Evolutionary conservation across 2,329 filamentous ascomycete species (phyloP).

Genomic region (Sarocladium oryzae): DNA sequence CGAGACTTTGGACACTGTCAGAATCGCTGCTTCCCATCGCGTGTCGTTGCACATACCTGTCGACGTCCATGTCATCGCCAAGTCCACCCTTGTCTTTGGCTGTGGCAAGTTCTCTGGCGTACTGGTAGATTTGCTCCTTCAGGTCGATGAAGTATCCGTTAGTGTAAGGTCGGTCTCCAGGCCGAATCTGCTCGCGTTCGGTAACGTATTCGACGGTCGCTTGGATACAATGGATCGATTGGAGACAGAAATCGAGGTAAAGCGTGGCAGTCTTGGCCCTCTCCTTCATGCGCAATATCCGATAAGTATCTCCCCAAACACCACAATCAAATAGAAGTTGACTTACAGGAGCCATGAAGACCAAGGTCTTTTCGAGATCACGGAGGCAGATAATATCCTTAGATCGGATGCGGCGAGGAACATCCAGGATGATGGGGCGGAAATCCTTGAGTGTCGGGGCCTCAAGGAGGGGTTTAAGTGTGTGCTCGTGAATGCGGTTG

Average conservation of each 20-base stretch:
- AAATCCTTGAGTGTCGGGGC: slow-evolving; percentile 72
- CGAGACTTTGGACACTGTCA: slow-evolving; percentile 32
- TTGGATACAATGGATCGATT: slow-evolving; percentile 84
- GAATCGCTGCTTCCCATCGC: slow-evolving; percentile 20
- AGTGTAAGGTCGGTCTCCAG: slow-evolving; percentile 84
- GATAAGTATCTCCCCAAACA: slow-evolving; percentile 60
- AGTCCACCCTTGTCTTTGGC: slow-evolving; percentile 61
- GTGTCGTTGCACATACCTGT: slow-evolving; percentile 42
- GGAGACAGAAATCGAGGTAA: slow-evolving; percentile 85
- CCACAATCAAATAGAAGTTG: slow-evolving; percentile 46
- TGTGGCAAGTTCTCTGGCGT: slow-evolving; percentile 76
- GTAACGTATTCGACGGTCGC: slow-evolving; percentile 79
- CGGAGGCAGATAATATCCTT: slow-evolving; percentile 86
- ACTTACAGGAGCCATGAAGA: slow-evolving; percentile 94
- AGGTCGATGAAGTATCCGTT: slow-evolving; percentile 96
- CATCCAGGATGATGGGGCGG: slow-evolving; percentile 69
- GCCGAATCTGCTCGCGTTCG: slow-evolving; percentile 79
- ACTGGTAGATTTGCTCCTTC: slow-evolving; percentile 84
- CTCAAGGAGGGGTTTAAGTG: slow-evolving; percentile 69
- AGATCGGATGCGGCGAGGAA: slow-evolving; percentile 71
- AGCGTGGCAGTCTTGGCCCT: slow-evolving; percentile 61
- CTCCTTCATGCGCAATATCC: slow-evolving; percentile 69
- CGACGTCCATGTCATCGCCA: slow-evolving; percentile 51
- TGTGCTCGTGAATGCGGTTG: slow-evolving; percentile 73
- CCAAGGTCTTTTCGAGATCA: slow-evolving; percentile 88